Percentiles rank a stretch among this genome's conserved stretches.
Conservation (phyloP, 1,139 yeast genomes). For the Zygotorulaspora mrakii region DNA sequence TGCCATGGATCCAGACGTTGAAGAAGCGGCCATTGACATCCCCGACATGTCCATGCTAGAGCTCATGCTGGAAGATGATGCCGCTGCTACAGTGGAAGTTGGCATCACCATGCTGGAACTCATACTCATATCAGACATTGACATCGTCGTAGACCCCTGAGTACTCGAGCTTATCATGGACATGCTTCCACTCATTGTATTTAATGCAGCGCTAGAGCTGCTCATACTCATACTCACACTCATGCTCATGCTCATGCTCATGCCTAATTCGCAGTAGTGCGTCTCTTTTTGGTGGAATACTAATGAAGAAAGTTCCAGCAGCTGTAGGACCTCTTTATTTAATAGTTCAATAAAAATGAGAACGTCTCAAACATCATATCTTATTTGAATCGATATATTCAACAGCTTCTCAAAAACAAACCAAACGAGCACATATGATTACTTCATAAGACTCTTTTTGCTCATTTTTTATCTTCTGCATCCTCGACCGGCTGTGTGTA, state of each 20-base stretch:
- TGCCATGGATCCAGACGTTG: slow-evolving; percentile 17
- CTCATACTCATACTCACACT: slow-evolving; percentile 5
- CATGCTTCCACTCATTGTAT: slow-evolving; percentile 11
- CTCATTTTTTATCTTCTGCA: slow-evolving; percentile 10
- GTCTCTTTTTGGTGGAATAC: too few species aligned
- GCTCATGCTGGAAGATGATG: slow-evolving; percentile 9
- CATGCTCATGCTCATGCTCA: slow-evolving; percentile 1
- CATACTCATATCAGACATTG: slow-evolving; percentile 24
- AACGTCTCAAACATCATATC: not conserved
- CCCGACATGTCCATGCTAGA: slow-evolving; percentile 11
- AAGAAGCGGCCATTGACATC: slow-evolving; percentile 17
- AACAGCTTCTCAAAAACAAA: not conserved
- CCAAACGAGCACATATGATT: slow-evolving; percentile 4
- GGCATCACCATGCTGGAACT: slow-evolving; percentile 18
- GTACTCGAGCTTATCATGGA: slow-evolving; percentile 1
- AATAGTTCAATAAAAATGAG: not conserved
- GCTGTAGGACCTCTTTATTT: not conserved
- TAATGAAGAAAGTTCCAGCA: too few species aligned
- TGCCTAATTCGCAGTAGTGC: too few species aligned
- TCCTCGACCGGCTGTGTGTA: not conserved
- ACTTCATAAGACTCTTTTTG: slow-evolving; percentile 9
- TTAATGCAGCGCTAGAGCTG: slow-evolving; percentile 3
- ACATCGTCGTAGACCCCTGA: slow-evolving; percentile 2
- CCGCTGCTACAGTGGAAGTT: slow-evolving; percentile 5
- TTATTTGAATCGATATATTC: not conserved